phyloP scores from a whole-genome alignment of 106 monocot species.

The Dioscorea alata region DNA sequence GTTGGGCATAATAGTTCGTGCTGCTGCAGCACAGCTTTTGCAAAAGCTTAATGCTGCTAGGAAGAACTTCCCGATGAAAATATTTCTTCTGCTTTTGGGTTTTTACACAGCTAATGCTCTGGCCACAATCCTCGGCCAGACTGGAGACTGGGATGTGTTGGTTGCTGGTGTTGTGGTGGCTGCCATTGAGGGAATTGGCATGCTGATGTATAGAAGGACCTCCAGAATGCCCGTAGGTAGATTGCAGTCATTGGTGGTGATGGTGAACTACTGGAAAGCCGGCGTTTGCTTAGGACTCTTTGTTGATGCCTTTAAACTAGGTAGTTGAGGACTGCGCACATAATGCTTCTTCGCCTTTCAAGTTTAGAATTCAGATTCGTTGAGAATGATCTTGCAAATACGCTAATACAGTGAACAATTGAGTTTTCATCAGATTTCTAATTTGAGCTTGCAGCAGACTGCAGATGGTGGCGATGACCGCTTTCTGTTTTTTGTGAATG shows the following conservation, averaged over 20 bases:
- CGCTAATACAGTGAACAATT: too few relatives aligned
- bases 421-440: too few relatives aligned
- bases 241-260: constrained; percentile 46
- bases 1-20: constrained; percentile 57
- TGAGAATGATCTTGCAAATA: too few relatives aligned
- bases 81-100: constrained; percentile 88
- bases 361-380: too few relatives aligned
- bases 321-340: constrained; percentile 39
- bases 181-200: constrained; percentile 89
- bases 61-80: constrained; percentile 78
- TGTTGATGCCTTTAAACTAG: constrained; percentile 96
- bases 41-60: constrained; percentile 69
- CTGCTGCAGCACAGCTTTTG: constrained; percentile 52
- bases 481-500: too few relatives aligned
- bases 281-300: constrained; percentile 93
- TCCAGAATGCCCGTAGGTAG: constrained; percentile 33
- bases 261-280: constrained; percentile 96
- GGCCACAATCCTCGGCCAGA: constrained; percentile 92
- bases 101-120: constrained; percentile 97
- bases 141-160: constrained; percentile 96
- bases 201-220: constrained; percentile 85
- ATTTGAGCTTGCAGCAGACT: too few relatives aligned
- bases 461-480: too few relatives aligned
- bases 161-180: constrained; percentile 90
- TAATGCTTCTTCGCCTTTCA: too few relatives aligned